These are phyloP conservation scores for Fusarium sp. DNA, from an alignment of 2,329 filamentous ascomycete genomes.

Conservation along the genomic window DNA sequence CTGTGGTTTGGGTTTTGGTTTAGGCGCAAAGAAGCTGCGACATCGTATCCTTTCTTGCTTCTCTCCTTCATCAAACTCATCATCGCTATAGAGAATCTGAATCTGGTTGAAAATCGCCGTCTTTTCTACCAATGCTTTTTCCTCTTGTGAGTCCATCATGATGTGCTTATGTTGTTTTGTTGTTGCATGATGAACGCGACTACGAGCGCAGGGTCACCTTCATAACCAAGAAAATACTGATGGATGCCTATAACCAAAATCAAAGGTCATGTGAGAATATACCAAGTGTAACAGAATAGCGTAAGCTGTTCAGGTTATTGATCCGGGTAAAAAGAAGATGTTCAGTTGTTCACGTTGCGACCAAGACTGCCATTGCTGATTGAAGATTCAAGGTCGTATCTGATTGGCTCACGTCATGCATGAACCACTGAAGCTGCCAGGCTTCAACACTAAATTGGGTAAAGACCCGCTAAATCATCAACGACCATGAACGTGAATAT, in stretches of 20 bases:
- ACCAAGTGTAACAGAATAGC: background rate
- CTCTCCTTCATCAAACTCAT: conserved; percentile 47
- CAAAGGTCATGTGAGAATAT: conserved; percentile 6
- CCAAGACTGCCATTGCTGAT: background rate
- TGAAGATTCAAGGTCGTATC: background rate
- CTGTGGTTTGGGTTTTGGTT: background rate
- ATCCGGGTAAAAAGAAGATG: background rate
- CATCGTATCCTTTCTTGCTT: conserved; percentile 48
- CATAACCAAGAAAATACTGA: background rate
- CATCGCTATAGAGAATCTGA: conserved; percentile 49
- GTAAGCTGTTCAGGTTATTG: background rate
- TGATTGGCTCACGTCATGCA: conserved; percentile 22
- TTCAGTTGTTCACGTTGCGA: conserved; percentile 7
- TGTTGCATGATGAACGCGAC: conserved; percentile 9
- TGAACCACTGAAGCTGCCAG: conserved; percentile 28
- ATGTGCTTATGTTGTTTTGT: background rate
- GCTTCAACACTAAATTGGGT: conserved; percentile 35
- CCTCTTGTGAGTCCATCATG: conserved; percentile 48
- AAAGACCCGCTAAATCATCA: conserved; percentile 9
- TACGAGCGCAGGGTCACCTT: background rate
- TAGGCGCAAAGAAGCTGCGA: conserved; percentile 46
- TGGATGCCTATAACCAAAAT: conserved; percentile 1
- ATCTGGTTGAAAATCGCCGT: conserved; percentile 59
- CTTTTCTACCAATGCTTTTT: conserved; percentile 60
- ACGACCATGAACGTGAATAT: background rate